Base-by-base conservation (phyloP, 2,329 filamentous ascomycete genomes). In the Hypomyces rosellus region DNA sequence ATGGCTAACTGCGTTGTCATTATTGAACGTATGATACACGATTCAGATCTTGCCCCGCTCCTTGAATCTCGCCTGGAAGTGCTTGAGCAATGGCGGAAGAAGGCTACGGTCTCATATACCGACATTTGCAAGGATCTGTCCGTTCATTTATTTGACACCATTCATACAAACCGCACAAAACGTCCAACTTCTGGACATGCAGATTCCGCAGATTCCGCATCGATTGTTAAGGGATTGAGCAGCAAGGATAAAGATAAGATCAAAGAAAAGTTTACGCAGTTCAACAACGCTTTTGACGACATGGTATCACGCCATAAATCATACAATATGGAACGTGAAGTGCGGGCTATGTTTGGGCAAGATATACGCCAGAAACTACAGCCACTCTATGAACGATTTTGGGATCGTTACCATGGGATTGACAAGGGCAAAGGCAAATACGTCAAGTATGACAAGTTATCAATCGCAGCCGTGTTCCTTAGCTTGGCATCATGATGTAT, bases 341-440 rank as follows among this genome's bases (percentile, higher is more conserved):
- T 97, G 33, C 81, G 89, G 40, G 78, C 82, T 55, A 82, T 86
- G 69, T 80, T 97, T 61, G 85, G 83, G 14, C 84, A 85, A 60
- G 91, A 96, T 63, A 85, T 97, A 56, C 89, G 93, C 66, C 85
- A 85, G 60, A 89, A 96, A 72, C 85, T 99, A 50, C 92, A 97
- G 71, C 91, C 92, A 49, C 77, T 99, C 13, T 99, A 99, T 71
- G 87, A 86, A 55, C 81, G 93, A 42, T 99, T 99, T 71, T 97
- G 89, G 84, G 93, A 97, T 69, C 81, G 92, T 25, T 99, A 99
- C 66, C 91, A 96, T 66, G 93, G 97, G 70, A 84, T 97, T 57
- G 92, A 97, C 71, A 96, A 96, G 74, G 93, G 93, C 53, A 95
- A 91, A 71, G 92, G 92, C 59, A 99, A 99, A 70, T 95, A 97